Base-by-base conservation (phyloP, 225 moss, liverwort and hornwort species). In the Lunularia cruciata region DNA sequence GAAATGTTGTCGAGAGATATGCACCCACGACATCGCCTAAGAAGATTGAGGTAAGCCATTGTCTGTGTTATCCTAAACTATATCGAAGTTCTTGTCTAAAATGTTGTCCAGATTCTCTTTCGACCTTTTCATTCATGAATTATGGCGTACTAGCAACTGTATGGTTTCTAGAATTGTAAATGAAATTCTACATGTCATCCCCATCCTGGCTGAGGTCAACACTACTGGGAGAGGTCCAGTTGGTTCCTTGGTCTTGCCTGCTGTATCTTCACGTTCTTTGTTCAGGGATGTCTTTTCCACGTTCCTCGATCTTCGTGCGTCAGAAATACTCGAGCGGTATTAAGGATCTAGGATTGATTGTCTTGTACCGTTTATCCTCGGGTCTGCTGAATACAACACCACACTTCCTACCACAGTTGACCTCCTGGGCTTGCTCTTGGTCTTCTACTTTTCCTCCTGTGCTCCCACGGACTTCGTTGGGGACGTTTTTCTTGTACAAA, bases 21-120 rank as follows among this genome's bases (percentile, higher is more conserved):
- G 90, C 95, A 7, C 90, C 95, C 25, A 96, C 95, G 47, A 96
- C 95, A 34, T 70, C 82, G 64, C 95, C 95, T 37, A 84, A 86
- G 46, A 87, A 82, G 64, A 90, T 96, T 40, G 88, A 89, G 89
- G 93, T 92, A 77, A 9, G 20, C 26, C 8, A 3, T 20, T 37
- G 13, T 60, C 8, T 37, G 35, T 37, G 12, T 26, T 34, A 18
- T 1, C 30, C 49, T 6, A 13, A 6, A 40, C 40, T 6, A 15
- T 2, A 8, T 16, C 19, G 20, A 49, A 49, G 49, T 20, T 49
- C 49, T 2, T 30, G 8, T 27, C 55, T 28, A 51, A 3, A 7
- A 20, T 51, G 3, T 51, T 23, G n/a, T 51, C 7, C 5, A 51
- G 3, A 51, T 22, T 28, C 25, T 13, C 31, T 3, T 1, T 30